phyloP scores from a whole-genome alignment of 345 rosid species.

The Brassica incana region DNA sequence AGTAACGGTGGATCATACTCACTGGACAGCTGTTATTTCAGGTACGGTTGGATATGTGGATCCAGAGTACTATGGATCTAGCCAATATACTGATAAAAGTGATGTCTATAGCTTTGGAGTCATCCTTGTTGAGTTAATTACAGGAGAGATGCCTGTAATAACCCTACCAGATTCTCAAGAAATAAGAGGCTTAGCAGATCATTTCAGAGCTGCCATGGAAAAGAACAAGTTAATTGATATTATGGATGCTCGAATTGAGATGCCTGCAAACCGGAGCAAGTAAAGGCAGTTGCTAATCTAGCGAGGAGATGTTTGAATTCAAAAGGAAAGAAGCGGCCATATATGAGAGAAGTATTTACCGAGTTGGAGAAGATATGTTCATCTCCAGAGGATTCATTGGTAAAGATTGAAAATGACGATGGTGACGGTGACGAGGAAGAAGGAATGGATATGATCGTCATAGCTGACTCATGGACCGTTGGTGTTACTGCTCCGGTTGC shows the following conservation, averaged over 20 bases:
- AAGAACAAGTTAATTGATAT: neutral
- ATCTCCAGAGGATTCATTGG: neutral
- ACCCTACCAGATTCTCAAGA: neutral
- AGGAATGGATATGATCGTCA: neutral
- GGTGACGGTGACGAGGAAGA: conserved; percentile 11
- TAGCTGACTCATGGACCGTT: neutral
- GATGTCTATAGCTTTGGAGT: conserved; percentile 16
- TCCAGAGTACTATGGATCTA: conserved; percentile 14
- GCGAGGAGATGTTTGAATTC: conserved; percentile 48
- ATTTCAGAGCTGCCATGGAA: conserved; percentile 15
- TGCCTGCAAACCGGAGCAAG: conserved; percentile 16
- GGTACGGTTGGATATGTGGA: conserved; percentile 33
- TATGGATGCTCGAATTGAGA: neutral
- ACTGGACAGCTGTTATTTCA: conserved; percentile 6
- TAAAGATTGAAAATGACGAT: neutral
- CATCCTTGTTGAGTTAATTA: conserved; percentile 2
- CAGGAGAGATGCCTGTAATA: conserved; percentile 9
- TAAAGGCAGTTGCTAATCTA: conserved; percentile 8
- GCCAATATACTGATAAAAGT: conserved; percentile 6
- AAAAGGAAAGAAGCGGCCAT: conserved; percentile 48
- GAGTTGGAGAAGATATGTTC: conserved; percentile 39
- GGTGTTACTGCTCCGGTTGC: neutral
- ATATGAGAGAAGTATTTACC: conserved; percentile 51
- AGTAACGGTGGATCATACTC: conserved; percentile 9
- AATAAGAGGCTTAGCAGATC: conserved; percentile 4